Conservation (phyloP, 78 protist species). For the Dictyostelium intermedium region DNA sequence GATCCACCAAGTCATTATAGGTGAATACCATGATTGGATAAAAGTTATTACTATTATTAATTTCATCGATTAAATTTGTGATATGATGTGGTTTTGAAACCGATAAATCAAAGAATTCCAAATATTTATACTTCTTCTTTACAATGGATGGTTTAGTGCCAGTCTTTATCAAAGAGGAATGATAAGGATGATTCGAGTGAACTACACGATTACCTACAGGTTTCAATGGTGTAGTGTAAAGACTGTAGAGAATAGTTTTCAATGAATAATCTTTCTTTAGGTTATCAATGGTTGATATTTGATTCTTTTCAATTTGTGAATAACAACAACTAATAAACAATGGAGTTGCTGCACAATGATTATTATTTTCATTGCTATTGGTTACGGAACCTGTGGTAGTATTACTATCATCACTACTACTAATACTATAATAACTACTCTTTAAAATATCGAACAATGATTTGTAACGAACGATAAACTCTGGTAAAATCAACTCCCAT, state of each 20-base stretch:
- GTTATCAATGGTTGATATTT: neutral
- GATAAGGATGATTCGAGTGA: conserved; percentile 71
- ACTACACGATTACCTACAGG: conserved; percentile 12
- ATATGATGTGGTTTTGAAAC: neutral
- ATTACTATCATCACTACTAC: neutral
- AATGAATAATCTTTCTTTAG: conserved; percentile 49
- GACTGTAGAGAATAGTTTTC: conserved; percentile 1
- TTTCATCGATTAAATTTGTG: conserved; percentile 12
- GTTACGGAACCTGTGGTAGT: neutral
- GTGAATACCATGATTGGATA: conserved; percentile 51
- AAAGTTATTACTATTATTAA: neutral
- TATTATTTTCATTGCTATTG: neutral
- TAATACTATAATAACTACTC: conserved; percentile 23
- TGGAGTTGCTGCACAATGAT: conserved; percentile 16
- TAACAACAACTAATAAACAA: conserved; percentile 58
- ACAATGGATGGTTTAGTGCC: conserved; percentile 47
- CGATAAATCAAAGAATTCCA: conserved; percentile 56
- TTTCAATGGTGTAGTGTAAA: conserved; percentile 8
- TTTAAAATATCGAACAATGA: conserved; percentile 62
- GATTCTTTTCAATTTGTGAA: conserved; percentile 28
- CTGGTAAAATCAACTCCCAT: conserved; percentile 80
- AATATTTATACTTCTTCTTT: conserved; percentile 53
- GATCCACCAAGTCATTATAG: conserved; percentile 68
- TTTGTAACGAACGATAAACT: conserved; percentile 45
- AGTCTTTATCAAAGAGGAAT: conserved; percentile 62